phyloP scores from a whole-genome alignment of 1,139 yeast species.

The Diutina sp. region DNA sequence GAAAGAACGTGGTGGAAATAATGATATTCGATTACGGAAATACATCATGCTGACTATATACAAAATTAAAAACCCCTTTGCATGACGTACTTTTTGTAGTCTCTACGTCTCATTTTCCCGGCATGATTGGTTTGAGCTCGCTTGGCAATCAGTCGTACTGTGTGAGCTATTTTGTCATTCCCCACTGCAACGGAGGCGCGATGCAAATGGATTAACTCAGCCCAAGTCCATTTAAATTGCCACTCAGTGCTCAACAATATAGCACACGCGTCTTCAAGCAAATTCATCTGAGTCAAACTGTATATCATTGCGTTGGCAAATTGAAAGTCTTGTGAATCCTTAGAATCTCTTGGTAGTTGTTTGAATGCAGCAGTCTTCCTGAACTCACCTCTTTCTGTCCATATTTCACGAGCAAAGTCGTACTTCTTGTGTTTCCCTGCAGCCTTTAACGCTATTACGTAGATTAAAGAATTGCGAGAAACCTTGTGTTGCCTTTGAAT shows the following conservation, averaged over 20 bases:
- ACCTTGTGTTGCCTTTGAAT: slow-evolving; percentile 10
- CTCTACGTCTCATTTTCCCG: neutral
- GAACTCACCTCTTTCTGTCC: slow-evolving; percentile 70
- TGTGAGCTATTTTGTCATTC: slow-evolving; percentile 21
- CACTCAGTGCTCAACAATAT: slow-evolving; percentile 54
- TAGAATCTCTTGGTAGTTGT: slow-evolving; percentile 19
- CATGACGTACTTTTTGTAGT: neutral
- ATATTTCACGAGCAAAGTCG: slow-evolving; percentile 48
- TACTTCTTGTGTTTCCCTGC: slow-evolving; percentile 42
- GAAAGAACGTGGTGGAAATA: no score
- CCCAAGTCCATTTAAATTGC: slow-evolving; percentile 63
- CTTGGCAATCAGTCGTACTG: slow-evolving; percentile 20
- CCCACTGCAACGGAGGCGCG: slow-evolving; percentile 38
- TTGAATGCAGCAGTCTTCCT: slow-evolving; percentile 43
- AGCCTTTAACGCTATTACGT: slow-evolving; percentile 53
- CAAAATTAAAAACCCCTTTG: neutral
- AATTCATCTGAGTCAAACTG: slow-evolving; percentile 36
- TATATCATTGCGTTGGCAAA: slow-evolving; percentile 58
- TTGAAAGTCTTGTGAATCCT: slow-evolving; percentile 44
- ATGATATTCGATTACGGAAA: no score
- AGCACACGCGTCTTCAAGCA: slow-evolving; percentile 58
- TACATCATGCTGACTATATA: neutral
- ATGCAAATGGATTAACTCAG: slow-evolving; percentile 35
- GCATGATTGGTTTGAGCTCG: slow-evolving; percentile 8
- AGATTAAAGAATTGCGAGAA: slow-evolving; percentile 40